Evolutionary conservation across 163 green algal species (phyloP), one percentile per base, ranked within the genome.

Genomic region (Coccomyxa subellipsoidea): DNA sequence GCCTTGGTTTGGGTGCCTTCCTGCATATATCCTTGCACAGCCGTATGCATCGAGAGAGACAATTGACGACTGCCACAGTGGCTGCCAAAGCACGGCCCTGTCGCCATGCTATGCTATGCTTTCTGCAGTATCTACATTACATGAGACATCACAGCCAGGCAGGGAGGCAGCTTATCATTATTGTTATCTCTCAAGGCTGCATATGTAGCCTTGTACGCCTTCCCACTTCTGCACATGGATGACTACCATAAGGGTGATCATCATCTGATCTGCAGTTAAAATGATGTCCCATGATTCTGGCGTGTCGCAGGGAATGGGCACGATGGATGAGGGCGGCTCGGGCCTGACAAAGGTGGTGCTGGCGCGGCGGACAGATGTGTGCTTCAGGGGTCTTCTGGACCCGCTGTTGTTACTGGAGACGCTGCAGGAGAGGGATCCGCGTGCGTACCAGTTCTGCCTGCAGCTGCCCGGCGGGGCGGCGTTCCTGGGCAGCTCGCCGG

Each of bases 401-500:
- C 84, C 86, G 2, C 83, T 93, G 59, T 34, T 78, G 8, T 83
- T 97, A 66, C 86, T 98, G 32, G 85, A 90, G 76, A 89, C 93
- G 34, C 83, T 97, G 31, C 91, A 89, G 83, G 94, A 97, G 71
- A 78, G 88, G 0, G 94, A 98, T 85, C 92, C 93, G 0, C 84
- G 91, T 0, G 91, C 95, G 7, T 98, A 97, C 84, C 95, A 98
- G 87, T 89, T 98, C 54, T 90, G 89, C 39, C 85, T 98, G 83
- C 87, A 85, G 78, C 82, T 94, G 38, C 81, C 87, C 0, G 81
- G 73, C 21, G 92, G 93, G 21, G 85, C 90, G 31, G 86, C 89
- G 38, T 98, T 99, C 76, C 38, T 98, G n/a, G 93, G 89, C 21
- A 95, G 88, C 83, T 98, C 96, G 0, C 96, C 96, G 3, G 96